Base-by-base conservation (phyloP, 495 filamentous ascomycete species). In the Daldinia caldariorum region DNA sequence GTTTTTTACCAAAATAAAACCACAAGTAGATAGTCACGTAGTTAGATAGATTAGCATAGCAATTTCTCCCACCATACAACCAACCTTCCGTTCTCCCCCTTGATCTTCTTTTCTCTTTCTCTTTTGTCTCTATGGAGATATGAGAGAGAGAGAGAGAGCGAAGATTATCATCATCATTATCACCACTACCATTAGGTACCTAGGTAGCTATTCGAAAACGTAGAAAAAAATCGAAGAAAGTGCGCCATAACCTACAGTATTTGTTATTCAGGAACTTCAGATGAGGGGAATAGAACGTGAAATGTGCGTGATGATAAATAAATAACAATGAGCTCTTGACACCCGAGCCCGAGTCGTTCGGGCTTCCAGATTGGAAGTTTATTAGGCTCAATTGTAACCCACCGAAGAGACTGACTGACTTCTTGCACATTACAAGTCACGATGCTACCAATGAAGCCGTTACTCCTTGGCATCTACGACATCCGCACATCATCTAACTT, bases 11-110 rank as follows among this genome's bases (percentile, higher is more conserved):
- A 54, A 58, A 57, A 16, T 53, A 39, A 57, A 57, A 6, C 50
- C 61, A 58, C 39, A 68, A 68, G 64, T 72, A 72, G 70, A 72
- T 72, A 72, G 70, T 3, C 50, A 61, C 70, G 69, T 72, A 72
- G 63, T 56, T 72, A 72, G 70, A 72, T 71, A 47, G 43, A 47
- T 47, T 47, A 47, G 43, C 43, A 47, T 47, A 69, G 60, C 63
- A 67, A 67, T 62, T 54, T 71, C 58, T 35, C 58, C 43, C 37
- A 41, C n/a, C 56, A 34, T 26, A 10, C 16, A 38, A 8, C 54
- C 16, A 38, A 8, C 54, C 54, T 20, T 51, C 29, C 26, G 10
- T 26, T 18, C 16, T 57, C 54, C 31, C 32, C 5, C 49, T 22
- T 6, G 5, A 29, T 26, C 26, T 26, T 26, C 51, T 54, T 9